Evolutionary conservation across 306 rosid species (phyloP).

Genomic region (Inga oerstediana): DNA sequence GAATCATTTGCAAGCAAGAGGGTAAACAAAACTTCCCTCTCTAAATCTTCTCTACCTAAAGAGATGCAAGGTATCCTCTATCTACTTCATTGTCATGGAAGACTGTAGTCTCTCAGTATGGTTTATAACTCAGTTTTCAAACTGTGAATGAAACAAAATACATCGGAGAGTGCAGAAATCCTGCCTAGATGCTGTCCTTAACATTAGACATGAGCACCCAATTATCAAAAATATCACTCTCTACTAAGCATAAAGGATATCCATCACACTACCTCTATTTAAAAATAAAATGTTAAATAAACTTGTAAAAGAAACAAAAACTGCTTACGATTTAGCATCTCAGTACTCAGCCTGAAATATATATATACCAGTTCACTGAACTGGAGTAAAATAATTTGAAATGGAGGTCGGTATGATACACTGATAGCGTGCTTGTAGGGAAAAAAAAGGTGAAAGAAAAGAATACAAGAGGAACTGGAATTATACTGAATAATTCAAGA

Average conservation of each 20-base stretch:
- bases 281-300: no score
- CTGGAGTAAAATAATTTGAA: background rate
- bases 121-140: background rate
- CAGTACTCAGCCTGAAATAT: slow-evolving; percentile 1
- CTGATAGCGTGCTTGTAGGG: no score
- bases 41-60: background rate
- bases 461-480: no score
- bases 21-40: slow-evolving; percentile 14
- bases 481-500: no score
- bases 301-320: no score
- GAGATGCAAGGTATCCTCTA: slow-evolving; percentile 16
- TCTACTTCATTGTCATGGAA: background rate
- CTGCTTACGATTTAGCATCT: background rate
- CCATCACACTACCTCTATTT: background rate
- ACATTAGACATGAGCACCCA: slow-evolving; percentile 15
- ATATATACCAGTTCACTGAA: background rate
- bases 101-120: background rate
- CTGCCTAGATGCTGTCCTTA: slow-evolving; percentile 1
- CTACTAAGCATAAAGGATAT: background rate
- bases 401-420: no score
- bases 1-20: slow-evolving; percentile 13
- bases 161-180: background rate
- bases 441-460: no score
- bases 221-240: slow-evolving; percentile 1
- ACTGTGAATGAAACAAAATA: slow-evolving; percentile 1